phyloP scores from a whole-genome alignment of 805 yeast genomes.

The Scheffersomyces stipitis region DNA sequence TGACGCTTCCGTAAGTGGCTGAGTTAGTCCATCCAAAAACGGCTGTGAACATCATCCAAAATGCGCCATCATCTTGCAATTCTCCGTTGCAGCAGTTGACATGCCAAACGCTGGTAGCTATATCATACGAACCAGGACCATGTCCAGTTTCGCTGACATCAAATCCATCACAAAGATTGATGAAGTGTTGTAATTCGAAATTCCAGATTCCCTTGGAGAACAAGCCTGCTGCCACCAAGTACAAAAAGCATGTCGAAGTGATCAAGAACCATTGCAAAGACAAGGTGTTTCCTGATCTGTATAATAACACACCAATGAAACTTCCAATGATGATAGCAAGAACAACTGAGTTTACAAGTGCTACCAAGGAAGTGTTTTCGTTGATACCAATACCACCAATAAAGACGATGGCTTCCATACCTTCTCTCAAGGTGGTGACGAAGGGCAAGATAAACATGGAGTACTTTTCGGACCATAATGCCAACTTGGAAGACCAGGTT shows the following conservation, averaged over 20 bases:
- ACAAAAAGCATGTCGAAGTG: slow-evolving; percentile 74
- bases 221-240: slow-evolving; percentile 83
- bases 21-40: slow-evolving; percentile 92
- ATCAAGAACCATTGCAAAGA: slow-evolving; percentile 75
- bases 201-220: slow-evolving; percentile 90
- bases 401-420: slow-evolving; percentile 88
- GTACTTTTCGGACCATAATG: slow-evolving; percentile 48
- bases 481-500: slow-evolving; percentile 4
- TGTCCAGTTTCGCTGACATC: slow-evolving; percentile 87
- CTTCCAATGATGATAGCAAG: slow-evolving; percentile 61
- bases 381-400: slow-evolving; percentile 77
- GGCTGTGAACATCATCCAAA: slow-evolving; percentile 90
- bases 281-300: slow-evolving; percentile 75
- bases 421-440: slow-evolving; percentile 84
- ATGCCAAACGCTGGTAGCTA: slow-evolving; percentile 81
- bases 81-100: slow-evolving; percentile 93
- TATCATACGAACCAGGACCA: slow-evolving; percentile 92
- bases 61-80: slow-evolving; percentile 62
- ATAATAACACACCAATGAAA: slow-evolving; percentile 63
- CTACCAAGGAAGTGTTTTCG: slow-evolving; percentile 21
- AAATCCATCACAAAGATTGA: slow-evolving; percentile 71
- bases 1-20: slow-evolving; percentile 86
- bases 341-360: slow-evolving; percentile 61
- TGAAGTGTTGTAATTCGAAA: slow-evolving; percentile 75
- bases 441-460: slow-evolving; percentile 78